Evolutionary conservation across 441 rosid genomes (phyloP).

Genomic region (Erodium trifolium): DNA sequence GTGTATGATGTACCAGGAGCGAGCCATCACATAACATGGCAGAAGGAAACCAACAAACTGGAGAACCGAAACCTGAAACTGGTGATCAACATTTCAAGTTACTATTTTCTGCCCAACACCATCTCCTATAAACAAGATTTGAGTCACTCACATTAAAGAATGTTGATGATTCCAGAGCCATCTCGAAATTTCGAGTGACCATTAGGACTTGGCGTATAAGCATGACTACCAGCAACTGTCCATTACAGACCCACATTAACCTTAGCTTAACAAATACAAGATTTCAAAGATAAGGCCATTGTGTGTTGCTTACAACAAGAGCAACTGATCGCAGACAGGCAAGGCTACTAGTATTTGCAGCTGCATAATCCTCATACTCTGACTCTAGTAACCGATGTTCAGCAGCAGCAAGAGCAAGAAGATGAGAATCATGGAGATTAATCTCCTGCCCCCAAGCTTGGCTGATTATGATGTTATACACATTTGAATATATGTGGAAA

Average conservation of each 20-base stretch:
- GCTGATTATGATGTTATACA: conserved; percentile 21
- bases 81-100: conserved; percentile 10
- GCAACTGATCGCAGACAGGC: conserved; percentile 55
- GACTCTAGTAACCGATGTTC: conserved; percentile 44
- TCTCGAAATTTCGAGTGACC: conserved; percentile 33
- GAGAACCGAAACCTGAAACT: conserved; percentile 60
- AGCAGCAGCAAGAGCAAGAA: conserved; percentile 50
- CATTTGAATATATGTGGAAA: background rate
- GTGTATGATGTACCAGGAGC: conserved; percentile 42
- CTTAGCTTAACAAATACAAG: background rate
- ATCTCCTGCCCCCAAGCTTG: conserved; percentile 51
- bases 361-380: conserved; percentile 50
- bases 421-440: conserved; percentile 46
- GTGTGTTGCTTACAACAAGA: conserved; percentile 34
- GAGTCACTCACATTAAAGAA: conserved; percentile 33
- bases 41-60: conserved; percentile 53
- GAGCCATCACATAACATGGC: conserved; percentile 52
- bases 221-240: conserved; percentile 45
- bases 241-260: conserved; percentile 9
- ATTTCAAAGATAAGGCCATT: background rate
- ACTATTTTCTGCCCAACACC: background rate
- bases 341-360: conserved; percentile 38
- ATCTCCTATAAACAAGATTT: too few relatives aligned
- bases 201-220: conserved; percentile 45
- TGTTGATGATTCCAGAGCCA: conserved; percentile 36